Percentiles rank a stretch among this genome's conserved stretches.
Conservation (phyloP, 805 yeast species). For the Tetrapisispora fleetii region DNA sequence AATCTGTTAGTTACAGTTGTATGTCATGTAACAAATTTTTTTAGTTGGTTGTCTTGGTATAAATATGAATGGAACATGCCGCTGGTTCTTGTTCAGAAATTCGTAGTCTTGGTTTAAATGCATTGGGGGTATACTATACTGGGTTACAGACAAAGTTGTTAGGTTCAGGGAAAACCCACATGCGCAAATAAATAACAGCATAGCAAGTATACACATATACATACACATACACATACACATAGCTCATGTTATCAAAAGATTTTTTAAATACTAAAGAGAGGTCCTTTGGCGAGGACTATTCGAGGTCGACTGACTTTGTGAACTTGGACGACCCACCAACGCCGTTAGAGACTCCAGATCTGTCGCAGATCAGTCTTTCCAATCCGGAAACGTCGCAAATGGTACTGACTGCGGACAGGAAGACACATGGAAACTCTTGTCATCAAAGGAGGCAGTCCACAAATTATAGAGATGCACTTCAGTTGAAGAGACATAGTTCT, state of each 20-base stretch:
- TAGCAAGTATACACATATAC: background rate
- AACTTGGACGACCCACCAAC: slow-evolving; percentile 18
- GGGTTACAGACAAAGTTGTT: too few species aligned
- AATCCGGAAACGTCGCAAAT: background rate
- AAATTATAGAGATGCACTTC: slow-evolving; percentile 14
- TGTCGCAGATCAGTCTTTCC: background rate
- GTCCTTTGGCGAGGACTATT: background rate
- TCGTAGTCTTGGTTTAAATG: too few species aligned
- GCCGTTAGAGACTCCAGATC: slow-evolving; percentile 10
- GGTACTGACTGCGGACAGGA: background rate
- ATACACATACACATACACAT: background rate
- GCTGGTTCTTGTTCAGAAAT: too few species aligned
- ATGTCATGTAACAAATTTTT: too few species aligned
- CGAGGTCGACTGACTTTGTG: slow-evolving; percentile 7
- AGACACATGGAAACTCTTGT: background rate
- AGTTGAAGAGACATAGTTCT: slow-evolving; percentile 1
- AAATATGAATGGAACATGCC: too few species aligned
- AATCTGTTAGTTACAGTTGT: too few species aligned
- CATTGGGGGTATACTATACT: too few species aligned
- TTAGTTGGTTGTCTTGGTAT: too few species aligned
- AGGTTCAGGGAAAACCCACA: too few species aligned
- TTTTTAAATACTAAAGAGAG: background rate
- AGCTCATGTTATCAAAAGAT: background rate
- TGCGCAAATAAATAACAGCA: too few species aligned
- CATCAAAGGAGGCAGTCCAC: slow-evolving; percentile 11